Evolutionary conservation across 164 flowering plant species (phyloP).

Genomic region (Sextonia rubra): DNA sequence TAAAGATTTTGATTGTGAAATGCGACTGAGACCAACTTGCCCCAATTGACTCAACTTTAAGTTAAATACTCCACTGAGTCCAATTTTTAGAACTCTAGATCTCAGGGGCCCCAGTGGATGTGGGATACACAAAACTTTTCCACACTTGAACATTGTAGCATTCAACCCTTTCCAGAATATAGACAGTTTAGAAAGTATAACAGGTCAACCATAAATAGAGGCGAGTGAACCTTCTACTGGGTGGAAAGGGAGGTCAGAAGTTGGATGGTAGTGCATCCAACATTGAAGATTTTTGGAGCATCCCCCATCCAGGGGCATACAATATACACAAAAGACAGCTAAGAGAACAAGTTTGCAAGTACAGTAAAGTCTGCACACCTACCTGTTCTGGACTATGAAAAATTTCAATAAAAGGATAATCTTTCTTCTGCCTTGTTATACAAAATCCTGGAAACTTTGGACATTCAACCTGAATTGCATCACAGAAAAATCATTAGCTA

Average conservation of each 20-base stretch:
- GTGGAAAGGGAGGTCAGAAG: neutral
- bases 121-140: no score
- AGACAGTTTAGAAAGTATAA: no score
- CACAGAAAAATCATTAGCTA: neutral
- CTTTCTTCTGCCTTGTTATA: slow-evolving; percentile 68
- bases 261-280: neutral
- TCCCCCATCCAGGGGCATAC: neutral
- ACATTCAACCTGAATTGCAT: slow-evolving; percentile 68
- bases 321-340: neutral
- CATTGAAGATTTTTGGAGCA: neutral
- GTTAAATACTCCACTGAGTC: no score
- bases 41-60: no score
- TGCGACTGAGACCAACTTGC: no score
- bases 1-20: no score
- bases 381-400: slow-evolving; percentile 88
- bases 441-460: slow-evolving; percentile 97
- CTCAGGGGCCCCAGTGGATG: no score
- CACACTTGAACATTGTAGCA: no score
- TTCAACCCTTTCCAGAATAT: no score
- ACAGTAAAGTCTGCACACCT: slow-evolving; percentile 5
- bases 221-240: neutral
- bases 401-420: slow-evolving; percentile 88
- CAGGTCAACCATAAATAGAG: neutral
- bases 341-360: neutral
- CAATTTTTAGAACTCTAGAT: no score